Evolutionary conservation across 2,329 filamentous ascomycete genomes (phyloP), one percentile per base, ranked within the genome.

Genomic region (Colletotrichum sp.): DNA sequence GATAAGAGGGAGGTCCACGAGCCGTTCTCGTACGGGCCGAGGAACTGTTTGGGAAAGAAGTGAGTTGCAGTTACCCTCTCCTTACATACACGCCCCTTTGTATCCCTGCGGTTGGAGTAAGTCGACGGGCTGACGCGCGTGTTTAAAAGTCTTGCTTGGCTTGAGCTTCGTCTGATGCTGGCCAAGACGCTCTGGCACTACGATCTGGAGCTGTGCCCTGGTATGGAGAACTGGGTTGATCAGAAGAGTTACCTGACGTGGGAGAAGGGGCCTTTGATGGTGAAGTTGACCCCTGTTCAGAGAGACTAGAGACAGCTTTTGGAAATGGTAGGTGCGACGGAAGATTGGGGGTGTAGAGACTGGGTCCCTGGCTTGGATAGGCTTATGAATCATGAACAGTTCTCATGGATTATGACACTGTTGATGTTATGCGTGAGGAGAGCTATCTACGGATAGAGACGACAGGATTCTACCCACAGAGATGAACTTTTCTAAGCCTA

Each of bases 21-120:
- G 79, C 86, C 89, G 3, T 90, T 91, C 75, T 85, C 85, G 12
- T 68, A 87, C 3, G 88, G 89, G 0, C 85, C 89, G 10, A 81
- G 89, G 3, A 88, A 89, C 60, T 90, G 89, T 73, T 82, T 90
- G 30, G 89, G 89, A 1, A 83, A 83, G 72, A 89, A 89, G 83
- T 84, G 77, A 78, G 82, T 61, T 18, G 43, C 43, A 48, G 3
- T 63, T 12, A 18, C 30, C 28, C 18, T 16, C 10, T 28, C 24
- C 39, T 21, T 26, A 48, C 43, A 21, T 43, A 18, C 18, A n/a
- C 39, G 5, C 43, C 39, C 43, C n/a, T n/a, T 21, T n/a, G n/a
- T 13, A 48, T 48, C 43, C 43, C 43, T 48, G 18, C 4, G 13
- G 0, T 3, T n/a, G 43, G 18, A 61, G 28, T n/a, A 8, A 7